These are phyloP conservation scores for Claviceps africana DNA, from an alignment of 2,329 filamentous ascomycete genomes.

Conservation along the genomic window DNA sequence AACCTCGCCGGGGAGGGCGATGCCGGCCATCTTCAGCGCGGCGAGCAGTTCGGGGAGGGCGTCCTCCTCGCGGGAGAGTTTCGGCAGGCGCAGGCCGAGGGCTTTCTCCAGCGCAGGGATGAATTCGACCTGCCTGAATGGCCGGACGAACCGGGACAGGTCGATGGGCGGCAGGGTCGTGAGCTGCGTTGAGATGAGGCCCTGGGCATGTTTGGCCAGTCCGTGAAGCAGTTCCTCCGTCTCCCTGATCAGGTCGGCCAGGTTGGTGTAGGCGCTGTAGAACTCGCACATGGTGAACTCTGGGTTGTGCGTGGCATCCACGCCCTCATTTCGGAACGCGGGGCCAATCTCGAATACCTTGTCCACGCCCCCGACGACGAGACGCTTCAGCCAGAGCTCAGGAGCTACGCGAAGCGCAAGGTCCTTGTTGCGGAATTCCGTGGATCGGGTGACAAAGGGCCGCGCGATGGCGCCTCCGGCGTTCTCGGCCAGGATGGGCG, in stretches of 20 bases:
- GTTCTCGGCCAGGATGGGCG: slow-evolving; percentile 68
- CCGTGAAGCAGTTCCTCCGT: slow-evolving; percentile 59
- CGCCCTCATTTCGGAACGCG: slow-evolving; percentile 82
- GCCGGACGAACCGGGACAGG: slow-evolving; percentile 31
- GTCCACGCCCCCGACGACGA: slow-evolving; percentile 80
- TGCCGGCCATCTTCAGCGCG: slow-evolving; percentile 40
- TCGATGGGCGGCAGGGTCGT: slow-evolving; percentile 34
- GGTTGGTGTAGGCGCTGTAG: slow-evolving; percentile 72
- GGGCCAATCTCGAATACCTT: slow-evolving; percentile 87
- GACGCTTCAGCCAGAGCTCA: slow-evolving; percentile 85
- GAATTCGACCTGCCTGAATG: slow-evolving; percentile 64
- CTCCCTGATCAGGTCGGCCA: slow-evolving; percentile 58
- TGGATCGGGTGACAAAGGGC: slow-evolving; percentile 69
- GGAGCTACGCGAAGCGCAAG: slow-evolving; percentile 80
- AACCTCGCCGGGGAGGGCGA: slow-evolving; percentile 52
- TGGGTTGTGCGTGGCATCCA: slow-evolving; percentile 86
- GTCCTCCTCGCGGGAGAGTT: slow-evolving; percentile 36
- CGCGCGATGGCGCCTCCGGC: slow-evolving; percentile 81
- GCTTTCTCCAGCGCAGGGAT: slow-evolving; percentile 61
- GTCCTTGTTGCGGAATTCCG: slow-evolving; percentile 57
- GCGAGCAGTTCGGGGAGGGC: slow-evolving; percentile 45
- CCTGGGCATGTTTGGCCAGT: slow-evolving; percentile 38
- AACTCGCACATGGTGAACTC: slow-evolving; percentile 98
- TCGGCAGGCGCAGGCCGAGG: slow-evolving; percentile 51
- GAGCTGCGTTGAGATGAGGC: slow-evolving; percentile 30